Evolutionary conservation across 176 grass and related monocot species (phyloP), one percentile per base, ranked within the genome.

Genomic region (Oryza glumipatula): DNA sequence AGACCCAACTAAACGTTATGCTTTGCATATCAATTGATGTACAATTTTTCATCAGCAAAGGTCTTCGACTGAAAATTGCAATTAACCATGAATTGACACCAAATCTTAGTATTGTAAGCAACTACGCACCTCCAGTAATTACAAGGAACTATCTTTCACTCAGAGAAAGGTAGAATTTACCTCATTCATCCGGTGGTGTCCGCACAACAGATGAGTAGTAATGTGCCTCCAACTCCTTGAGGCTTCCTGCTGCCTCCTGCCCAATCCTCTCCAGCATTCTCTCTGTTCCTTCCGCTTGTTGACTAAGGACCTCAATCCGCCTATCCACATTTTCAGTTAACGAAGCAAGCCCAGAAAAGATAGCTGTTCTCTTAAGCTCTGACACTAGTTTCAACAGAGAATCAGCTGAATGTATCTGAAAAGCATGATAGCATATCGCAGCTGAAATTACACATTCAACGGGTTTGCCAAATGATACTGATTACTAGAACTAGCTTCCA

Each of bases 181-280:
- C 81, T 94, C 84, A 91, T 36, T 94, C 82, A 22, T 61, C 70
- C 11, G 70, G 79, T 17, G 48, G 73, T 16, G 85, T 85, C 67
- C 93, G 82, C 74, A 85, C 74, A 70, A 87, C 87, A 11, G 96
- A 96, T 0, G 87, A 94, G 76, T 94, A 96, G 81, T 94, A 98
- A 78, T 98, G 96, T 63, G 88, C 85, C 88, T 98, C 96, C 49
- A 96, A 65, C 86, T 99, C 93, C 86, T 94, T 99, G 67, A 99
- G 93, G 81, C 85, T 91, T 5, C 86, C 84, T 13, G 88, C 93
- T n/a, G 91, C 96, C 76, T 99, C 89, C 81, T 99, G 91, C 10
- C 86, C 93, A 36, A 99, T 90, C 66, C 81, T 95, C 81, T 98
- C 91, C 5, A 98, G 81, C 83, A 98, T 81, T 87, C 90, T 86